Percentiles rank a stretch among this genome's conserved stretches.
Evolutionary conservation across 306 rosid species (phyloP).

Genomic region (Ormosia emarginata): DNA sequence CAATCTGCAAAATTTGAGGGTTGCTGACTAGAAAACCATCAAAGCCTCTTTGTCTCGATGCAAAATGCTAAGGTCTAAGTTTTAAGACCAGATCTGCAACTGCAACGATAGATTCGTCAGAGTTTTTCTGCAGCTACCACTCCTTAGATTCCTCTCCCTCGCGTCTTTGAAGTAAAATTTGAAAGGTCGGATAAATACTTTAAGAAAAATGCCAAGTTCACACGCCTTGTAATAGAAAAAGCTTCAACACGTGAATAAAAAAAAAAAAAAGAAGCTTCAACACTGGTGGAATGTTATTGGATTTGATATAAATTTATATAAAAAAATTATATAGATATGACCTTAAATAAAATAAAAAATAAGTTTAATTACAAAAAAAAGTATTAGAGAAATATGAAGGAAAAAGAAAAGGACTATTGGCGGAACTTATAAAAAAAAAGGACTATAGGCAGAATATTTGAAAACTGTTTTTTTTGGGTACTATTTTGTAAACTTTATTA

Average conservation of each 20-base stretch:
- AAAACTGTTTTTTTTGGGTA: background rate
- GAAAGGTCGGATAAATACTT: background rate
- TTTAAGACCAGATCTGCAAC: constrained; percentile 47
- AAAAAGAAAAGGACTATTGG: background rate
- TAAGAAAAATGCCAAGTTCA: background rate
- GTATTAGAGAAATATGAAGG: background rate
- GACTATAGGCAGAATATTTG: background rate
- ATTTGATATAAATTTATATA: background rate
- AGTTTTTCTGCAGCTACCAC: constrained; percentile 31
- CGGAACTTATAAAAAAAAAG: too few species aligned
- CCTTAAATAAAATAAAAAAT: background rate
- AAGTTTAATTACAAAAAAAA: background rate
- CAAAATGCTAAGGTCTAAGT: constrained; percentile 12
- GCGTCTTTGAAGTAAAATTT: constrained; percentile 17
- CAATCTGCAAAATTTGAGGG: background rate
- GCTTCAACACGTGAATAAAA: background rate
- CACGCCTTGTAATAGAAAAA: background rate
- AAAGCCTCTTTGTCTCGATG: background rate
- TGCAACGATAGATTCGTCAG: constrained; percentile 31
- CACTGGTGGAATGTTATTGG: background rate
- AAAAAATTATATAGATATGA: background rate
- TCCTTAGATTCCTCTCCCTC: constrained; percentile 39
- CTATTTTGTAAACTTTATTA: background rate
- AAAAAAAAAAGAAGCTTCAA: background rate
- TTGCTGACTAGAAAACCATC: background rate